Evolutionary conservation across 2,329 filamentous ascomycete genomes (phyloP).

Genomic region (Karstenula rhodostoma): DNA sequence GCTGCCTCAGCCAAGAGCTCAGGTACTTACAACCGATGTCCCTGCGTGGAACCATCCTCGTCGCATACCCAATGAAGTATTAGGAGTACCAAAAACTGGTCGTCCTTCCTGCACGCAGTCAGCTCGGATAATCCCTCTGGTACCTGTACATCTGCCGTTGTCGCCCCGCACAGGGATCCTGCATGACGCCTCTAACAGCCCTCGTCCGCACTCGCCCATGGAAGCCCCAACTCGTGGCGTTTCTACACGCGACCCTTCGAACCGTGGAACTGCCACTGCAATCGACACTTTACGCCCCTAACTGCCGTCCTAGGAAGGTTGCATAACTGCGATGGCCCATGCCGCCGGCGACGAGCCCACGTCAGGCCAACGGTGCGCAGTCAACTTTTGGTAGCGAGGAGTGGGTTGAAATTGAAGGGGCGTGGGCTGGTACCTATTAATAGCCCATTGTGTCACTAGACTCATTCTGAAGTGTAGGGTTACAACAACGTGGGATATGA

Average conservation of each 20-base stretch:
- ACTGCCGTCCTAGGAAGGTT: constrained; percentile 22
- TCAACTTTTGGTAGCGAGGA: constrained; percentile 14
- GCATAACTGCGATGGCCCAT: constrained; percentile 13
- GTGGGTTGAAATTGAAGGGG: constrained; percentile 20
- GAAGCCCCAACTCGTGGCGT: constrained; percentile 9
- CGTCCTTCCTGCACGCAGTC: not conserved
- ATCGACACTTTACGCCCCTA: constrained; percentile 26
- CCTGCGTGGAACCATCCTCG: not conserved
- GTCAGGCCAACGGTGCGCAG: constrained; percentile 7
- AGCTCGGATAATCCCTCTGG: not conserved
- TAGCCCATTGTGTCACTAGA: constrained; percentile 8
- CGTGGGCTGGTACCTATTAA: constrained; percentile 11
- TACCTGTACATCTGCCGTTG: not conserved
- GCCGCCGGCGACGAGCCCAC: constrained; percentile 7
- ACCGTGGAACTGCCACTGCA: constrained; percentile 32
- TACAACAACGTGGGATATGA: constrained; percentile 10
- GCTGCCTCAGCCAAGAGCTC: not conserved
- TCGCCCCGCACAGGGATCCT: constrained; percentile 5
- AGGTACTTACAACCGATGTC: not conserved
- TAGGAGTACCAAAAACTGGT: not conserved
- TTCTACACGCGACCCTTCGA: constrained; percentile 18
- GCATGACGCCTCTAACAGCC: constrained; percentile 7
- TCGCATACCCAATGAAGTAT: not conserved
- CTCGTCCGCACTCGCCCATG: constrained; percentile 14
- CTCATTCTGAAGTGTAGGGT: not conserved